A percentile compares a stretch with the other conserved stretches of the same genome.
Evolutionary conservation across 108 stramenopile genomes (phyloP).

Genomic region (Cylindrotheca closterium): DNA sequence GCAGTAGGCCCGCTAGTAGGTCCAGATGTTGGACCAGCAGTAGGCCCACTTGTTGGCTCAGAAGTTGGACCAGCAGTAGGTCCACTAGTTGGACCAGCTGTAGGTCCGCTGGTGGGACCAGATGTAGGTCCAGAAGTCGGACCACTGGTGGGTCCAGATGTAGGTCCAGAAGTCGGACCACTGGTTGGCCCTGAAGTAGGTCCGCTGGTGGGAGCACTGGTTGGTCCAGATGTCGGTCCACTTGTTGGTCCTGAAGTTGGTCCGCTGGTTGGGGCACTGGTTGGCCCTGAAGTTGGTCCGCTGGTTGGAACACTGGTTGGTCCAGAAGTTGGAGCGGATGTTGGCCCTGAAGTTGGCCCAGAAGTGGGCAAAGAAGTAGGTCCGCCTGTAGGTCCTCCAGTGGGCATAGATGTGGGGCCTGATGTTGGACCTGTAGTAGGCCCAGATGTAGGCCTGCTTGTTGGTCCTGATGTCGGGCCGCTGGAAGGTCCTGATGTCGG

Average conservation of each 20-base stretch:
- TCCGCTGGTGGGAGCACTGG: slow-evolving; percentile 14
- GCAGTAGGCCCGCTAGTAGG: too few species aligned
- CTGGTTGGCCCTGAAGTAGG: slow-evolving; percentile 12
- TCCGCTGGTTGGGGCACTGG: too few species aligned
- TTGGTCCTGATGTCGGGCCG: neutral
- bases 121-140: too few species aligned
- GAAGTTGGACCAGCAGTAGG: slow-evolving; percentile 1
- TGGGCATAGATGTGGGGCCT: slow-evolving; percentile 10
- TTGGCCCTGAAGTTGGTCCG: too few species aligned
- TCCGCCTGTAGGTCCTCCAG: too few species aligned
- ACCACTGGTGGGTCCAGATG: neutral
- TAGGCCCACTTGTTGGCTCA: neutral
- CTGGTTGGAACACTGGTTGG: slow-evolving; percentile 14
- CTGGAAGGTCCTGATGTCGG: too few species aligned
- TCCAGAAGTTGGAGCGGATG: slow-evolving; percentile 7
- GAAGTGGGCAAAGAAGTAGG: too few species aligned
- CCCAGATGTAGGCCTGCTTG: too few species aligned
- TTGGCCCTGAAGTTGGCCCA: slow-evolving; percentile 15
- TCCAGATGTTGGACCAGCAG: slow-evolving; percentile 1
- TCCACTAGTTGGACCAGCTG: neutral
- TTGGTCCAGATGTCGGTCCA: too few species aligned
- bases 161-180: too few species aligned
- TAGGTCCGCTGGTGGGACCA: too few species aligned
- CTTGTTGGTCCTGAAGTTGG: slow-evolving; percentile 11
- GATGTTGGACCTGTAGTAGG: slow-evolving; percentile 9